Evolutionary conservation across 345 rosid species (phyloP).

Genomic region (Acer campestre): DNA sequence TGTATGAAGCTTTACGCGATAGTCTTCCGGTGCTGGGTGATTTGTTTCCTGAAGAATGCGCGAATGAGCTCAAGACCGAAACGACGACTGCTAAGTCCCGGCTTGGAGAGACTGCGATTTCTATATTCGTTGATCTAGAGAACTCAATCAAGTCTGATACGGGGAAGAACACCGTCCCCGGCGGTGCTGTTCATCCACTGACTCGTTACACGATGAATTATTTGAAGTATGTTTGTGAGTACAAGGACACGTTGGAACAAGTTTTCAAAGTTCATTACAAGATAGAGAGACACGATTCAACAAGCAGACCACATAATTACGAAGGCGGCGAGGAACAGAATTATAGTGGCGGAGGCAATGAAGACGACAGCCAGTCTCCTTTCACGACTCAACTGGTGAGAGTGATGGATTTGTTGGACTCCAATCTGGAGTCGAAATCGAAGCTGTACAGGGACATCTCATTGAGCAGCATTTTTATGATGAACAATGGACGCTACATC

Average conservation of each 20-base stretch:
- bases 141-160: slow-evolving; percentile 70
- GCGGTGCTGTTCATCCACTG: slow-evolving; percentile 88
- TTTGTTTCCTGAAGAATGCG: slow-evolving; percentile 46
- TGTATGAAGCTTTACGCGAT: slow-evolving; percentile 74
- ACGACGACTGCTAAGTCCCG: slow-evolving; percentile 47
- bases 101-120: slow-evolving; percentile 72
- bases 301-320: slow-evolving; percentile 30
- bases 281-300: slow-evolving; percentile 68
- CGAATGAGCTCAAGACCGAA: slow-evolving; percentile 55
- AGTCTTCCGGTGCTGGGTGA: slow-evolving; percentile 39
- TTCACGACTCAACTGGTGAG: slow-evolving; percentile 59
- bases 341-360: background rate
- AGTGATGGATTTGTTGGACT: slow-evolving; percentile 70
- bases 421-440: slow-evolving; percentile 62
- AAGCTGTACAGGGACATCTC: slow-evolving; percentile 71
- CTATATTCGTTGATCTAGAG: slow-evolving; percentile 72
- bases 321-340: slow-evolving; percentile 12
- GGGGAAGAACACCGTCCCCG: slow-evolving; percentile 70
- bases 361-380: slow-evolving; percentile 32
- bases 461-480: slow-evolving; percentile 79
- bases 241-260: slow-evolving; percentile 75
- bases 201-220: slow-evolving; percentile 92
- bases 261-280: slow-evolving; percentile 75
- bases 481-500: slow-evolving; percentile 97
- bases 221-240: slow-evolving; percentile 70